Conservation (phyloP, 106 monocot genomes). For the Dioscorea dumetorum region DNA sequence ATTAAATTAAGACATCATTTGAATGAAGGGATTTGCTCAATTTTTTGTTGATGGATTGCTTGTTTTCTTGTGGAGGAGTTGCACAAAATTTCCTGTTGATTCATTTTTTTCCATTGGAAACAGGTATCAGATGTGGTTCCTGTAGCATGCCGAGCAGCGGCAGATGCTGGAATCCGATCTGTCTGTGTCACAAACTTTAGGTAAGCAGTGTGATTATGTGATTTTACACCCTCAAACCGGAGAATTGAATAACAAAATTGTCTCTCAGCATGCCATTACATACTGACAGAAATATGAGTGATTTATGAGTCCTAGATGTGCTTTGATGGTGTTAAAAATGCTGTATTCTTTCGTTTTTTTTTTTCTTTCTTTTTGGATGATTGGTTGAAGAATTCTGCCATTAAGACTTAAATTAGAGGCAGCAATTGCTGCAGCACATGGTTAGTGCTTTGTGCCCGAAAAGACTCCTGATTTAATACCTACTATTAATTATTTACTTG, state of each 20-base stretch:
- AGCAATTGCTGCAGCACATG: too few relatives aligned
- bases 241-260: background rate
- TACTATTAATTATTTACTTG: too few relatives aligned
- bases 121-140: slow-evolving; percentile 99
- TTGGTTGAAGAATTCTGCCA: too few relatives aligned
- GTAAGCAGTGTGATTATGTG: slow-evolving; percentile 19
- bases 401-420: too few relatives aligned
- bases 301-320: too few relatives aligned
- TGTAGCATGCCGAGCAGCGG: slow-evolving; percentile 84
- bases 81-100: background rate
- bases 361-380: too few relatives aligned
- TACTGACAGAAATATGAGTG: too few relatives aligned
- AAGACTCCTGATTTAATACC: too few relatives aligned
- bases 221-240: background rate
- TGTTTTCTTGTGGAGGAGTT: background rate
- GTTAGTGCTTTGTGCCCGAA: too few relatives aligned
- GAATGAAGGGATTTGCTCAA: background rate
- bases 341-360: too few relatives aligned
- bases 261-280: too few relatives aligned
- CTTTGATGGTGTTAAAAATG: too few relatives aligned
- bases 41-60: background rate
- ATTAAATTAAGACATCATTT: background rate
- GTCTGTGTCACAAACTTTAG: slow-evolving; percentile 98
- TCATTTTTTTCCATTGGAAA: background rate
- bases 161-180: slow-evolving; percentile 87